Base-by-base conservation (phyloP, 2,329 filamentous ascomycete genomes). In the Fusarium longipes region DNA sequence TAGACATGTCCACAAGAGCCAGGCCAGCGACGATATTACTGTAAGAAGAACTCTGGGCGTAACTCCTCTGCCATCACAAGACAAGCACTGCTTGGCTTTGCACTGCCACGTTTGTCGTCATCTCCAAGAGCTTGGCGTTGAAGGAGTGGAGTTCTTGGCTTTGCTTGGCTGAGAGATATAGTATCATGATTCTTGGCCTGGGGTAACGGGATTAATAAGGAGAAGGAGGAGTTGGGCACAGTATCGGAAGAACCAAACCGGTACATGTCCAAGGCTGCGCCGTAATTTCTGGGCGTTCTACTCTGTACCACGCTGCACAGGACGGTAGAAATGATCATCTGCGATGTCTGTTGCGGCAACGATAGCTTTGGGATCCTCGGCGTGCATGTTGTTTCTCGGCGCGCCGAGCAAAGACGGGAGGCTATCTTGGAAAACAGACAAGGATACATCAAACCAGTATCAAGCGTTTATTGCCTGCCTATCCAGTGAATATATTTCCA, bases 81-180 rank as follows among this genome's bases (percentile, higher is more conserved):
- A 49, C 50, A 53, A 45, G 29, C 33, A 30, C 39, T 35, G 33
- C 50, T 40, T 58, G 40, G 48, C 45, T 44, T 49, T 73, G 71
- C 71, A 73, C 71, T 70, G 71, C 71, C 71, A 71, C 71, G 57
- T 57, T 64, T 73, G 66, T 70, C 68, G 64, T 63, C 66, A 70
- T 67, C 50, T 29, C 61, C 67, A 73, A 73, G 67, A 62, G 48
- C 70, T 73, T 73, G 71, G 71, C 71, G 45, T 20, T 18, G 59
- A 50, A 45, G 45, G 32, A 25, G 40, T 60, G 45, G 45, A 55
- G 27, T 60, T 50, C 44, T 63, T 57, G 30, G 65, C 39, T 62
- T 52, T 43, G n/a, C 64, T 43, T 51, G 45, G 39, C 38, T 20
- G 50, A 20, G 38, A 30, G 38, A 39, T 14, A 36, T 27, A 20